These are phyloP conservation scores for Glaciozyma antarctica DNA, from an alignment of 768 basidiomycete species.

Conservation along the genomic window DNA sequence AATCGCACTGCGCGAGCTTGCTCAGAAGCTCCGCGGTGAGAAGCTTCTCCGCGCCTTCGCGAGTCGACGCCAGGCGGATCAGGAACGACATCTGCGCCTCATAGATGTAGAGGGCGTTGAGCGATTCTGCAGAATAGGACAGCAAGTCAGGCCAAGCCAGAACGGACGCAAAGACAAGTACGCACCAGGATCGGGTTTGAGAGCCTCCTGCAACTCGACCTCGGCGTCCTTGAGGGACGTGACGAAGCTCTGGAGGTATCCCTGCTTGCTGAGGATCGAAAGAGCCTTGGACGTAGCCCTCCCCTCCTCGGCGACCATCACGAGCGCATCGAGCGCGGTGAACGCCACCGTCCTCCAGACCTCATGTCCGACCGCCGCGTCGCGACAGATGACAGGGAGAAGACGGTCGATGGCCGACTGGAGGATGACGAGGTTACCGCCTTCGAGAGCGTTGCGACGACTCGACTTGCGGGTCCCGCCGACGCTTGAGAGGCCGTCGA, in stretches of 20 bases:
- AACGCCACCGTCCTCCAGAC: conserved; percentile 96
- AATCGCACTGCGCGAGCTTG: conserved; percentile 72
- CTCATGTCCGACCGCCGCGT: conserved; percentile 88
- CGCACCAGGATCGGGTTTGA: conserved; percentile 84
- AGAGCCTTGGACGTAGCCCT: conserved; percentile 53
- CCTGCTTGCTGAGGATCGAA: conserved; percentile 57
- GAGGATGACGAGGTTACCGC: conserved; percentile 57
- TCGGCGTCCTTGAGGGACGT: conserved; percentile 76
- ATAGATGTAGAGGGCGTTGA: conserved; percentile 86
- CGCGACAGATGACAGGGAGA: conserved; percentile 63
- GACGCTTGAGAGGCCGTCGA: conserved; percentile 33
- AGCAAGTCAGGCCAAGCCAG: not conserved
- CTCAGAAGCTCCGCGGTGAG: conserved; percentile 67
- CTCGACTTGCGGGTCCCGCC: conserved; percentile 38
- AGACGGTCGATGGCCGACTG: conserved; percentile 63
- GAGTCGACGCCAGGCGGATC: conserved; percentile 69
- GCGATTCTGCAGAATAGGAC: conserved; percentile 52
- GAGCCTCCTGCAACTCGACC: conserved; percentile 57
- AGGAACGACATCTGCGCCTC: conserved; percentile 90
- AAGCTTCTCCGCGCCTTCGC: conserved; percentile 72
- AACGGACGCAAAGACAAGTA: not conserved
- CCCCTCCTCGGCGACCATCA: conserved; percentile 50
- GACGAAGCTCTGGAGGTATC: conserved; percentile 72
- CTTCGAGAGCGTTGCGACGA: conserved; percentile 46
- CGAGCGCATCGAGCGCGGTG: conserved; percentile 72